These are phyloP conservation scores for Solanum ossicruentum DNA, from an alignment of 257 asterid genomes.

Conservation along the genomic window DNA sequence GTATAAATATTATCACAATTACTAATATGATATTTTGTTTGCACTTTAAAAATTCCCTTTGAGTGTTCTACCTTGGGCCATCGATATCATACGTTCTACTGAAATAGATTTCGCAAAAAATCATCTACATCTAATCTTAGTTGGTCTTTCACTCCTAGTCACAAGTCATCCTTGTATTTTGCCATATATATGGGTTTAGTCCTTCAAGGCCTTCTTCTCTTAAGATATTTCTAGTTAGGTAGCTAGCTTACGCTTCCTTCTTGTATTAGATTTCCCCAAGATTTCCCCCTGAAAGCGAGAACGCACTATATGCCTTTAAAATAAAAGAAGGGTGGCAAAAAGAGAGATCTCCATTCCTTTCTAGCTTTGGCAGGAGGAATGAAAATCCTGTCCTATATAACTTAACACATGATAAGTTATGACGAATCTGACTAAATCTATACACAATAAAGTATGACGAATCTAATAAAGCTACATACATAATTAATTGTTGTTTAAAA, in stretches of 20 bases:
- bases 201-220: no score
- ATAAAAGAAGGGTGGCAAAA: neutral
- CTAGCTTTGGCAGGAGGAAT: neutral
- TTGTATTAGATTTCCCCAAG: neutral
- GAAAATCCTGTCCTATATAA: neutral
- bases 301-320: neutral
- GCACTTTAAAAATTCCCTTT: neutral
- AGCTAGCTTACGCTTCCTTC: neutral
- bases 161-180: no score
- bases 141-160: no score
- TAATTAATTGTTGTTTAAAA: neutral
- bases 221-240: no score
- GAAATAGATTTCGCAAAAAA: no score
- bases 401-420: no score
- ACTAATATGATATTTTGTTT: neutral
- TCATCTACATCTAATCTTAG: no score
- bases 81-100: no score
- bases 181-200: no score
- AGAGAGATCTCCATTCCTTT: neutral
- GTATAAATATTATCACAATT: neutral
- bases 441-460: neutral
- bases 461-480: neutral
- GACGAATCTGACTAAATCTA: neutral
- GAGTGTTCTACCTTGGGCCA: no score
- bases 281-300: neutral